A percentile compares a stretch with the other conserved stretches of the same genome.
Evolutionary conservation across 306 rosid genomes (phyloP).

Genomic region (Fagus crenata): DNA sequence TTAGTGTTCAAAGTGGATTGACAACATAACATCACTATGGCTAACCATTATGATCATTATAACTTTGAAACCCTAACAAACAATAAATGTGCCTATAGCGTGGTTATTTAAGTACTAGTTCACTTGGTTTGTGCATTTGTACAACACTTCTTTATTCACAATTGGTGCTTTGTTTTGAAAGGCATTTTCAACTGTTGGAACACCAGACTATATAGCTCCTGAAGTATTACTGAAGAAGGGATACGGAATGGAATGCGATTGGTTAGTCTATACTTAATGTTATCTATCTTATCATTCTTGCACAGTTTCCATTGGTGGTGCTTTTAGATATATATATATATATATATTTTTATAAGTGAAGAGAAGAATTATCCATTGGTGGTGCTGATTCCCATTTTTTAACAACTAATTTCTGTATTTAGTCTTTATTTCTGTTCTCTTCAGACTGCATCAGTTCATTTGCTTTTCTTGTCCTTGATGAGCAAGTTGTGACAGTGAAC

Average conservation of each 20-base stretch:
- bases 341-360: no score
- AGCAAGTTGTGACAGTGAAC: not conserved
- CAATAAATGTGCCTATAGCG: conserved; percentile 12
- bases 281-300: conserved; percentile 28
- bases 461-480: not conserved
- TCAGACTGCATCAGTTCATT: not conserved
- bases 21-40: not conserved
- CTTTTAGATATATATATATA: not conserved
- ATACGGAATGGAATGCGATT: conserved; percentile 99
- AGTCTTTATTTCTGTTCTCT: not conserved
- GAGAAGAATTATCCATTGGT: no score
- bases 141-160: conserved; percentile 30
- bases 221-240: conserved; percentile 95
- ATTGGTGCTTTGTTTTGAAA: conserved; percentile 35
- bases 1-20: not conserved
- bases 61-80: not conserved
- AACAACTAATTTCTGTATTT: not conserved
- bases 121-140: conserved; percentile 21
- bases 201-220: conserved; percentile 98
- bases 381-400: no score
- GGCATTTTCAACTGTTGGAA: conserved; percentile 99
- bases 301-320: conserved; percentile 16
- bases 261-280: conserved; percentile 58
- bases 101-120: conserved; percentile 22
- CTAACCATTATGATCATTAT: not conserved